These are phyloP conservation scores for Boletus speciosus DNA, from an alignment of 768 basidiomycete species.

Conservation along the genomic window DNA sequence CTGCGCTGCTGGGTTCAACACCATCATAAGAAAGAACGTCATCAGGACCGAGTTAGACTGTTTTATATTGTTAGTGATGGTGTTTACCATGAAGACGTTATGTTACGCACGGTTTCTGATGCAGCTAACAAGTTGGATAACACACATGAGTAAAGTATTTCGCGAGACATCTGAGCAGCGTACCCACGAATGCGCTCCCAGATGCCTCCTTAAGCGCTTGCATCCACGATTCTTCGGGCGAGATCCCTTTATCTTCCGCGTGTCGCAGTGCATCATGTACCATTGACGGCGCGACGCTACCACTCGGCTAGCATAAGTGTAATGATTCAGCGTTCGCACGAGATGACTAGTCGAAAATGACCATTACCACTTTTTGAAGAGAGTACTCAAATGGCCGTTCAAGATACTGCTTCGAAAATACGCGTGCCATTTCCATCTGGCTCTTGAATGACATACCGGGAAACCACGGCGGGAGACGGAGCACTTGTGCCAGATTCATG, in stretches of 20 bases:
- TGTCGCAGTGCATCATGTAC: not conserved
- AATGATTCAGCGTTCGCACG: too few relatives aligned
- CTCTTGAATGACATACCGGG: conserved; percentile 3
- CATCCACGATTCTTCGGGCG: not conserved
- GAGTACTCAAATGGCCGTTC: conserved; percentile 2
- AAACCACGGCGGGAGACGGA: conserved; percentile 5
- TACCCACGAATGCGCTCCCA: conserved; percentile 7
- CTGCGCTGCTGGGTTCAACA: conserved; percentile 3
- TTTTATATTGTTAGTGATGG: not conserved
- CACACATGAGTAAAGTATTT: not conserved
- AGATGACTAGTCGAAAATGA: not conserved
- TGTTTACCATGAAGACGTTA: too few relatives aligned
- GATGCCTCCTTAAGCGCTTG: not conserved
- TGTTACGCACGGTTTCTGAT: conserved; percentile 3
- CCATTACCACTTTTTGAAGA: not conserved
- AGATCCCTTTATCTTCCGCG: not conserved
- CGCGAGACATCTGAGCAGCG: not conserved
- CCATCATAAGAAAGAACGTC: conserved; percentile 12
- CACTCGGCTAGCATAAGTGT: too few relatives aligned
- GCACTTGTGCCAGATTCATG: not conserved
- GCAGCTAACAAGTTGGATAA: not conserved
- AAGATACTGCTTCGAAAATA: not conserved
- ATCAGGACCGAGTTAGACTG: conserved; percentile 1
- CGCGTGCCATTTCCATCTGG: not conserved
- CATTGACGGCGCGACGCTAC: not conserved